These are phyloP conservation scores for Pythium dissimile DNA, from an alignment of 352 stramenopile genomes.

Conservation along the genomic window DNA sequence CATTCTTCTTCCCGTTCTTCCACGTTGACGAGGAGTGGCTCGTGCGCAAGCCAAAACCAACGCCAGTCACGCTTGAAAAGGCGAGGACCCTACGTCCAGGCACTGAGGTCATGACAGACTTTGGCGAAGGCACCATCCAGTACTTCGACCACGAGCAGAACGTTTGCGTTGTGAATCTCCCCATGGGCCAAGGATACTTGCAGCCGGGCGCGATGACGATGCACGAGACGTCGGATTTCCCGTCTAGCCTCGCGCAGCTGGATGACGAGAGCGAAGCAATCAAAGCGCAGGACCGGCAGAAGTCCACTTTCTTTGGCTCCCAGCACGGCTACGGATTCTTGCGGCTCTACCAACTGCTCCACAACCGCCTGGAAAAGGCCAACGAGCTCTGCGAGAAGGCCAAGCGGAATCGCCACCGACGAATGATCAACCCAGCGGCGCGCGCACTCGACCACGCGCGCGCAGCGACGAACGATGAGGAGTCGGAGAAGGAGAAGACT, in stretches of 20 bases:
- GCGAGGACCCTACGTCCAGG: conserved; percentile 58
- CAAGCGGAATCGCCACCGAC: conserved; percentile 80
- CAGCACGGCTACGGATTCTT: conserved; percentile 89
- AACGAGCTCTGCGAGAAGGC: conserved; percentile 84
- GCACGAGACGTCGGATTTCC: conserved; percentile 72
- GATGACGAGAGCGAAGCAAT: conserved; percentile 56
- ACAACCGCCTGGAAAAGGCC: conserved; percentile 79
- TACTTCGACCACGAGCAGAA: conserved; percentile 63
- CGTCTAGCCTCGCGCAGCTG: conserved; percentile 51
- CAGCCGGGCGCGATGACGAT: conserved; percentile 75
- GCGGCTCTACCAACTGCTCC: conserved; percentile 86
- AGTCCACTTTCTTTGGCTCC: conserved; percentile 68
- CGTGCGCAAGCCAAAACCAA: conserved; percentile 67
- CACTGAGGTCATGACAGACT: conserved; percentile 76
- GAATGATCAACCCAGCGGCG: conserved; percentile 84
- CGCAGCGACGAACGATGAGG: conserved; percentile 42
- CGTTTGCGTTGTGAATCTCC: conserved; percentile 65
- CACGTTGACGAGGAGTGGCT: conserved; percentile 82
- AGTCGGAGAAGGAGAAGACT: conserved; percentile 60
- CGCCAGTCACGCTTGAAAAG: conserved; percentile 59
- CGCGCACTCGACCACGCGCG: conserved; percentile 72
- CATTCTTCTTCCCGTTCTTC: conserved; percentile 86
- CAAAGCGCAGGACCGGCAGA: conserved; percentile 37
- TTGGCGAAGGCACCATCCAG: conserved; percentile 78
- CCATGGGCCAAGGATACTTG: conserved; percentile 65